phyloP scores from a whole-genome alignment of 192 early-diverging fungal species.

The Geranomyces variabilis region DNA sequence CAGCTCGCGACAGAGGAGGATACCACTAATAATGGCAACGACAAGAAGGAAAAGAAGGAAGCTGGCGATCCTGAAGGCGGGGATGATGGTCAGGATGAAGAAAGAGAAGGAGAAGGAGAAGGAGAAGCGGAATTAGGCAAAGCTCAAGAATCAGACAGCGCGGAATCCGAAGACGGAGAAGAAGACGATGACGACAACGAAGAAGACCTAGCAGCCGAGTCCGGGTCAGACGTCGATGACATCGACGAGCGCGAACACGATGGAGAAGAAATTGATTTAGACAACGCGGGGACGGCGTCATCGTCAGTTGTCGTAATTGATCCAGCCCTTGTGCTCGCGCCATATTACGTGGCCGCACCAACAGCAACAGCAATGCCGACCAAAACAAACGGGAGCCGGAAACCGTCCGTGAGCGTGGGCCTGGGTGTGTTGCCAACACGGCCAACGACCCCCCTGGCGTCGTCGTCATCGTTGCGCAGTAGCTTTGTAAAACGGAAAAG shows the following conservation, averaged over 20 bases:
- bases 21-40: neutral
- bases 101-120: slow-evolving; percentile 51
- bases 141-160: neutral
- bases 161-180: slow-evolving; percentile 22
- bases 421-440: too few relatives aligned
- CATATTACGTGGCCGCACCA: neutral
- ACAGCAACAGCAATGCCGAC: too few relatives aligned
- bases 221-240: too few relatives aligned
- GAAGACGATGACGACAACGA: slow-evolving; percentile 26
- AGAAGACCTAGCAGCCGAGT: neutral
- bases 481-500: neutral
- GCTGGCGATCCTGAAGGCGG: slow-evolving; percentile 32
- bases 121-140: slow-evolving; percentile 39
- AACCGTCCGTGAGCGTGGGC: too few relatives aligned
- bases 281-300: neutral
- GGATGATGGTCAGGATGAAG: slow-evolving; percentile 44
- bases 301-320: too few relatives aligned
- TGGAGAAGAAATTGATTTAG: neutral
- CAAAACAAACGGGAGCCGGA: too few relatives aligned
- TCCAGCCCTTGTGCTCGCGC: neutral
- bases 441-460: too few relatives aligned
- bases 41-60: neutral
- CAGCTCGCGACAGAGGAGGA: slow-evolving; percentile 26
- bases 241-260: too few relatives aligned
- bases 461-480: too few relatives aligned